phyloP scores from a whole-genome alignment of 2,329 filamentous ascomycete genomes.

The Knufia fluminis region DNA sequence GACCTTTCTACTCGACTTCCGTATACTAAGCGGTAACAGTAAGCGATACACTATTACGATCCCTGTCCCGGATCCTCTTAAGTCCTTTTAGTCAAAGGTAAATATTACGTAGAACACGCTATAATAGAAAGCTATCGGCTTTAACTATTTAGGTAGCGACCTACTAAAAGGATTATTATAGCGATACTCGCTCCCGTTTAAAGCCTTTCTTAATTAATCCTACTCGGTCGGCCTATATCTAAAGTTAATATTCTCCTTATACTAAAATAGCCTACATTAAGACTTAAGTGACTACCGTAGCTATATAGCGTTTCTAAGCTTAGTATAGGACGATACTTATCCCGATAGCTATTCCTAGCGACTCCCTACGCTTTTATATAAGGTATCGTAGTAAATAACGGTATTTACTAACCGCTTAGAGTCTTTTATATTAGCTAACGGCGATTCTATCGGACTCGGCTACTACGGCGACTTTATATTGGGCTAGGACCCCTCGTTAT shows the following conservation, averaged over 20 bases:
- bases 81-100: background rate
- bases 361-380: constrained; percentile 63
- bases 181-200: constrained; percentile 1
- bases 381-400: background rate
- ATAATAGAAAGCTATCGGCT: background rate
- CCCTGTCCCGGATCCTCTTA: constrained; percentile 11
- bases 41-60: constrained; percentile 10
- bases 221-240: constrained; percentile 59
- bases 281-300: constrained; percentile 44
- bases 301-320: constrained; percentile 67
- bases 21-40: constrained; percentile 70
- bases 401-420: constrained; percentile 34
- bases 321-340: constrained; percentile 68
- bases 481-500: constrained; percentile 50
- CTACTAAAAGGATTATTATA: background rate
- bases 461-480: constrained; percentile 58
- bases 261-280: constrained; percentile 67
- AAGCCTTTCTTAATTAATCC: background rate
- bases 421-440: constrained; percentile 63
- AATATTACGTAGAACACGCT: background rate
- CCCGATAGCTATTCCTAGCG: constrained; percentile 58
- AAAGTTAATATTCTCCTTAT: constrained; percentile 79
- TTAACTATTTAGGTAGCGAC: constrained; percentile 1
- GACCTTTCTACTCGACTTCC: constrained; percentile 67
- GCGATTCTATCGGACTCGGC: constrained; percentile 42